phyloP scores from a whole-genome alignment of 2,329 filamentous ascomycete species.

The Sclerotinia minor region DNA sequence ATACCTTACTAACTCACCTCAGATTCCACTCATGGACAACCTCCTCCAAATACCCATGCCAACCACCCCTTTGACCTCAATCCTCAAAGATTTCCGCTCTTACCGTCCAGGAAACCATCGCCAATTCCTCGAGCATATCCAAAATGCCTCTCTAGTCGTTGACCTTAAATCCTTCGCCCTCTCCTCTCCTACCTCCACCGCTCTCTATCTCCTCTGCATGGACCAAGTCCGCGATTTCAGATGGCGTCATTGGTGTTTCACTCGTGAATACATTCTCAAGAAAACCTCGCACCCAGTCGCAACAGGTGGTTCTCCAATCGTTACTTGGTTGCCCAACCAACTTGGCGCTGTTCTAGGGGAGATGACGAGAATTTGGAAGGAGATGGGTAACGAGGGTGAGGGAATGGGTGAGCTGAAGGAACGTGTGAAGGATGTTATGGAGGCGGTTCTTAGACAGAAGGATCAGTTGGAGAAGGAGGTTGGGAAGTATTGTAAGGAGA shows the following conservation, averaged over 20 bases:
- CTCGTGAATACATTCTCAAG: conserved; percentile 81
- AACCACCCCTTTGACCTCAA: conserved; percentile 81
- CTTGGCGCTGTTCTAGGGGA: conserved; percentile 70
- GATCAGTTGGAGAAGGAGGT: conserved; percentile 72
- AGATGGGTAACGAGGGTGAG: conserved; percentile 35
- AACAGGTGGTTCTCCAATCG: conserved; percentile 78
- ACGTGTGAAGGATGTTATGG: conserved; percentile 70
- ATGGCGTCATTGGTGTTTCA: conserved; percentile 85
- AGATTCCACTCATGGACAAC: conserved; percentile 85
- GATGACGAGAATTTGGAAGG: conserved; percentile 59
- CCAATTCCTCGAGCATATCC: conserved; percentile 75
- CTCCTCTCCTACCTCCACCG: conserved; percentile 53
- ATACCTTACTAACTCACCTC: background rate
- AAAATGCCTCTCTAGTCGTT: conserved; percentile 49
- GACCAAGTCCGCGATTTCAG: conserved; percentile 79
- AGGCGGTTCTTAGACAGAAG: conserved; percentile 61
- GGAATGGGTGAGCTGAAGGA: conserved; percentile 45
- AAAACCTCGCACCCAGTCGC: conserved; percentile 73
- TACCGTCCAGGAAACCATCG: conserved; percentile 90
- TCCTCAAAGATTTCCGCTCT: conserved; percentile 82
- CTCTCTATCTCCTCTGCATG: conserved; percentile 64
- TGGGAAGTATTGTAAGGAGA: conserved; percentile 69
- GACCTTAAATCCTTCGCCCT: conserved; percentile 62
- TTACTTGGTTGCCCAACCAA: conserved; percentile 84
- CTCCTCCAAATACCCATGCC: conserved; percentile 86